Base-by-base conservation (phyloP, 1,139 yeast species). In the Debaryomyces subglobosus region DNA sequence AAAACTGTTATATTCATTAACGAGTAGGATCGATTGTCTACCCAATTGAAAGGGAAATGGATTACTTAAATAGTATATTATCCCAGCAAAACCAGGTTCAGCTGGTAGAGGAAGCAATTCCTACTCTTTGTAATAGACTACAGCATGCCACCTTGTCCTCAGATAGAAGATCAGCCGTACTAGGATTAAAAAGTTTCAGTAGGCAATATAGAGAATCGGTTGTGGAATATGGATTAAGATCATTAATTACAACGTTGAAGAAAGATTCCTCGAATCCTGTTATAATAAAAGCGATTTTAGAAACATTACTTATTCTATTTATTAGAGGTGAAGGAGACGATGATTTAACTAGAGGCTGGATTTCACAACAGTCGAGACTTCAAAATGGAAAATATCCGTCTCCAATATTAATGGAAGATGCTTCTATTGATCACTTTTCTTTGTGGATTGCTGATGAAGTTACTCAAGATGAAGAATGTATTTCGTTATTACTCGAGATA, bases 361-460 rank as follows among this genome's bases (percentile, higher is more conserved):
- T 86, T 48, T 83, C 89, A 16, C 86, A 83, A 60, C 90, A 86
- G 61, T 84, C 89, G n/a, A 73, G 94, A 55, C 61, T 79, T n/a
- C 88, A 84, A 58, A 86, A 86, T 64, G 94, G 94, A 12, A 86
- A 86, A 60, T 87, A 87, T 56, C 92, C 95, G 0, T 86, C 95
- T 3, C 96, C 97, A 0, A 70, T 89, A 35, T 71, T 88, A 23
- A 67, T 85, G 68, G 81, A 79, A 39, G 79, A 80, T 37, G 79
- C 81, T 39, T 65, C 77, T 8, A 80, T 82, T 13, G 97, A 94
- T 61, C 96, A 90, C 60, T 89, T 95, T 57, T 89, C 97, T 0
- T 71, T 91, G 52, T 92, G 97, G 97, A 87, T 95, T 37, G 91
- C 98, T 0, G 99, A 95, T 67, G 98, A 91, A 57, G 75, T 95